These are phyloP conservation scores for Millerozyma miso DNA, from an alignment of 805 yeast species.

Conservation along the genomic window DNA sequence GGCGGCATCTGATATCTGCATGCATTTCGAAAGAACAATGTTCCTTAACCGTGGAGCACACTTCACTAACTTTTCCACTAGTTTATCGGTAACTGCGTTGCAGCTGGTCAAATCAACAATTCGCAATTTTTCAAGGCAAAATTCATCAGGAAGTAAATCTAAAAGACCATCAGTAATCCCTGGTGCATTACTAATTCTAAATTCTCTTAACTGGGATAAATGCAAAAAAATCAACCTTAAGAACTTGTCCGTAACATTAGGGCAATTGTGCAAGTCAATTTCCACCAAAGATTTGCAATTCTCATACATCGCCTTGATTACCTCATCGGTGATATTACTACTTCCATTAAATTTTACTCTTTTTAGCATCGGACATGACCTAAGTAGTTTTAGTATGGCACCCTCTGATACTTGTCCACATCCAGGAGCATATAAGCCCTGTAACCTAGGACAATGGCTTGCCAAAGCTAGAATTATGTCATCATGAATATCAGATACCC, in stretches of 20 bases:
- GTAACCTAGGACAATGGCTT: slow-evolving; percentile 65
- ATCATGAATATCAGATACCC: slow-evolving; percentile 63
- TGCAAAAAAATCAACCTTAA: slow-evolving; percentile 54
- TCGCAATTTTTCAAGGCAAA: slow-evolving; percentile 61
- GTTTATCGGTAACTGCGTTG: slow-evolving; percentile 70
- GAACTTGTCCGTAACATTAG: slow-evolving; percentile 63
- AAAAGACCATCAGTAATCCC: slow-evolving; percentile 69
- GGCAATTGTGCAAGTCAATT: slow-evolving; percentile 81
- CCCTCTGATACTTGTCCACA: slow-evolving; percentile 67
- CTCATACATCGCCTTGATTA: slow-evolving; percentile 56
- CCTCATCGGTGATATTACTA: slow-evolving; percentile 57
- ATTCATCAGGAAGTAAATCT: slow-evolving; percentile 44
- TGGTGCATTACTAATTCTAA: slow-evolving; percentile 70
- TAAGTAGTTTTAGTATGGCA: slow-evolving; percentile 56
- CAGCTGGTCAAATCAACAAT: slow-evolving; percentile 85
- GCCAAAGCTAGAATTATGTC: slow-evolving; percentile 67
- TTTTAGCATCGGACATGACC: slow-evolving; percentile 68
- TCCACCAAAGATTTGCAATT: slow-evolving; percentile 81
- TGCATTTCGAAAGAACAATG: slow-evolving; percentile 85
- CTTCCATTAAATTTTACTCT: slow-evolving; percentile 80
- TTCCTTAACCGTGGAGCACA: slow-evolving; percentile 85
- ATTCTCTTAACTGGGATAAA: slow-evolving; percentile 74
- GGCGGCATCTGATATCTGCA: slow-evolving; percentile 78
- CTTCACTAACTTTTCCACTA: slow-evolving; percentile 65
- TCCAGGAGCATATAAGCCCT: slow-evolving; percentile 86